Percentiles rank a stretch among this genome's conserved stretches.
Evolutionary conservation across 2,329 filamentous ascomycete species (phyloP).

Genomic region (Cadophora malorum): DNA sequence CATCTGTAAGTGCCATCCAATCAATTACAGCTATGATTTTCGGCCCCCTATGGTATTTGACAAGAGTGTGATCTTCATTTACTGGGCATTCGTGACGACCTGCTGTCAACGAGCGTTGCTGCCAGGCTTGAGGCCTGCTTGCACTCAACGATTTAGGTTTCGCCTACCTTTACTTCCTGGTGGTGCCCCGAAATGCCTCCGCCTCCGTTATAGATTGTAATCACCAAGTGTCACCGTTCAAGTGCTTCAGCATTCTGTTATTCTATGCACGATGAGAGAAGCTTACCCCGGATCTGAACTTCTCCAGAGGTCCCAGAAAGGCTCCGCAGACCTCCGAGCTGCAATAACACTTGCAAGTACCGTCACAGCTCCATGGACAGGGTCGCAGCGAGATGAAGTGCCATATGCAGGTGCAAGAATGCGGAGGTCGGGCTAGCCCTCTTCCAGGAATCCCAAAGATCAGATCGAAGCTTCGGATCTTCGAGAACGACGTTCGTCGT

Average conservation of each 20-base stretch:
- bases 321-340: conserved; percentile 17
- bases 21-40: neutral
- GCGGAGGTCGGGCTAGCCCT: conserved; percentile 32
- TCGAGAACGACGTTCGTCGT: conserved; percentile 34
- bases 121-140: neutral
- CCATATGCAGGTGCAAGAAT: conserved; percentile 34
- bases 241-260: neutral
- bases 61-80: conserved; percentile 14
- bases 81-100: conserved; percentile 15
- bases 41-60: conserved; percentile 13
- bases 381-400: conserved; percentile 28
- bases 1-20: conserved; percentile 4
- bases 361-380: conserved; percentile 1
- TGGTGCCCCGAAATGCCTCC: neutral
- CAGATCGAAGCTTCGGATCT: conserved; percentile 35
- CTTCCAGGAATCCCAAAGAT: conserved; percentile 36
- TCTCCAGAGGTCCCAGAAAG: conserved; percentile 5
- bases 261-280: conserved; percentile 16
- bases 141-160: neutral
- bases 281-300: conserved; percentile 25
- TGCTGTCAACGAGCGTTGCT: neutral
- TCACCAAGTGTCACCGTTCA: neutral
- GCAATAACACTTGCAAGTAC: conserved; percentile 16
- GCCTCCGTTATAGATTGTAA: neutral
- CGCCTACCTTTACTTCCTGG: neutral